Base-by-base conservation (phyloP, 177 flowering plant species). In the Vitis hybrid region DNA sequence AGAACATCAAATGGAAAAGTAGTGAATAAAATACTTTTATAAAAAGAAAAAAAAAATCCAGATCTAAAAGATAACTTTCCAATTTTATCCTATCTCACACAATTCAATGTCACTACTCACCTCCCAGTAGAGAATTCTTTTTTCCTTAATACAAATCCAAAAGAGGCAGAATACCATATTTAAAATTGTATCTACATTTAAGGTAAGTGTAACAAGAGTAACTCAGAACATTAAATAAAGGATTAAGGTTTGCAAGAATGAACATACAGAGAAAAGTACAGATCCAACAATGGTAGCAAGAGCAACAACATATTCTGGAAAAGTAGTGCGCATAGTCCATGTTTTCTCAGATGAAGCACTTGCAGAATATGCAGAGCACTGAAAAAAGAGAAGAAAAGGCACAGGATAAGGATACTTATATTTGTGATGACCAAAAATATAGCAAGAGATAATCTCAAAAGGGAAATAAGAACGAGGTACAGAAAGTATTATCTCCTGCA, bases 281-380 rank as follows among this genome's bases (percentile, higher is more conserved):
- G 99, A 95, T 80, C 99, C 99, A 68, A 85, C 94, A 74, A 95
- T 84, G 52, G 99, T 95, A 57, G 99, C 91, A 70, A 95, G 97
- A 79, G 98, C 98, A 75, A 95, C 99, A 68, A 91, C 93, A 83
- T 95, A 95, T 86, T 93, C 99, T 62, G 99, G 99, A 77, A 95
- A 95, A 60, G 97, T 91, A 64, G 99, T 70, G 19, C 88, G 93
- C 99, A 90, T 91, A 2, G 97, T 89, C 99, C 99, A 95, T 48
- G 97, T 93, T 67, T 86, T 89, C 82, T 89, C 96, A 48, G 97
- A 85, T 67, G 94, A 71, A 69, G 91, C 77, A 81, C 56, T 80
- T 16, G 97, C 89, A 56, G 79, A n/a, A 79, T 84, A 95, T 49
- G 98, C 99, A 58, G 98, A 83, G 70, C 99, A 95, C 99, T 95